Conservation (phyloP, 1,284 basidiomycete species). For the Ceratobasidium sp. region DNA sequence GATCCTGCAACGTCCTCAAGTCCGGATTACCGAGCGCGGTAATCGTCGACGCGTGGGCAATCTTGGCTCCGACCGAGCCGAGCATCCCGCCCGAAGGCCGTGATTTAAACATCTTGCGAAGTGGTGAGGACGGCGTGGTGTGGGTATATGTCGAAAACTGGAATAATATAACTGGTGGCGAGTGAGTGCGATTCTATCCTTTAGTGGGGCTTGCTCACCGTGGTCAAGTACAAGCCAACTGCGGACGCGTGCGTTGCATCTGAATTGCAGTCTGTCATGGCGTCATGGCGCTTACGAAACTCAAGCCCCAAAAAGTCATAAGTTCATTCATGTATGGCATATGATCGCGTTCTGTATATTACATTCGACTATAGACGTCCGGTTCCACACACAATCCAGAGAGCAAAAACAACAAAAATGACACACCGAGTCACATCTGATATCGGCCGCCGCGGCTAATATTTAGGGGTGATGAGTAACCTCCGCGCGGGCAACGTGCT, state of each 20-base stretch:
- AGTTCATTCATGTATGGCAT: too few relatives aligned
- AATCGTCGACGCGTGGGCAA: conserved; percentile 84
- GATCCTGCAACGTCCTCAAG: conserved; percentile 79
- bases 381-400: not conserved
- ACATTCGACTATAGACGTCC: conserved; percentile 5
- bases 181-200: too few relatives aligned
- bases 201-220: too few relatives aligned
- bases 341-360: too few relatives aligned
- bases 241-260: too few relatives aligned
- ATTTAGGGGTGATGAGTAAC: not conserved
- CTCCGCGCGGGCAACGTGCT: not conserved
- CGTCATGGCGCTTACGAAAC: too few relatives aligned
- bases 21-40: conserved; percentile 89
- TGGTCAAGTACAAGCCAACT: too few relatives aligned
- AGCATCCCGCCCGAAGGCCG: conserved; percentile 37
- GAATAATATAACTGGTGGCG: too few relatives aligned
- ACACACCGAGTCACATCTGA: not conserved
- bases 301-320: too few relatives aligned
- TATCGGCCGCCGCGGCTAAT: conserved; percentile 14
- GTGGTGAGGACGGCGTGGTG: conserved; percentile 27
- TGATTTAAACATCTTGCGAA: conserved; percentile 21
- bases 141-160: too few relatives aligned
- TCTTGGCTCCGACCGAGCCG: conserved; percentile 60
- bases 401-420: not conserved
- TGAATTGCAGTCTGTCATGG: too few relatives aligned